Base-by-base conservation (phyloP, 148 eudicot species). In the Chenopodium suecicum region DNA sequence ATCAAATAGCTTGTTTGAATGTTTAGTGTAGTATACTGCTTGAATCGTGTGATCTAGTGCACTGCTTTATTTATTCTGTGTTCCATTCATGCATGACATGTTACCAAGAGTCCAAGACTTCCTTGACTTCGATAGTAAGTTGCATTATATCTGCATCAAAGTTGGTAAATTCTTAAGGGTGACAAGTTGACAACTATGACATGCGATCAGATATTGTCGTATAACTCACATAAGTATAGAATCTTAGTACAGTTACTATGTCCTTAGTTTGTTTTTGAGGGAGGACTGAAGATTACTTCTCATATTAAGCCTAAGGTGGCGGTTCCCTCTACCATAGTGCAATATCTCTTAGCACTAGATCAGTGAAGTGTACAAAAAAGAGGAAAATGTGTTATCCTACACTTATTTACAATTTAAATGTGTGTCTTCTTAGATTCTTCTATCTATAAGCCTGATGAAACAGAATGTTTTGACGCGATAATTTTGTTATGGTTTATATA, bases 401-500 rank as follows among this genome's bases (percentile, higher is more conserved):
- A 13, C 62, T 56, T 56, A 56, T 17, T 56, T 56, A 56, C 4
- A 14, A 52, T 52, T 52, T 52, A 6, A 4, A 41, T 4, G 5
- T 50, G 54, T 11, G 0, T 50, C 14, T 50, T 50, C 54, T 50
- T 50, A 12, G 16, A 50, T 10, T 50, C 44, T 12, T 48, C 52
- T 48, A 48, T 48, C 13, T 48, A 48, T 48, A 48, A 48, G 52
- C 34, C 2, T 23, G 17, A 12, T 31, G 50, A 52, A 4, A 27
- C 64, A n/a, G 20, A 71, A 46, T 31, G n/a, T 74, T 52, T 32
- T 34, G 22, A 44, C 20, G 0, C 75, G 46, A 76, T 52, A 74
- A 27, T 3, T 11, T 82, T 8, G 11, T 52, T 20, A 52, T 68
- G 50, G 27, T 41, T 44, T 77, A 76, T 37, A 46, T 86, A 80